A percentile compares a stretch with the other conserved stretches of the same genome.
These are phyloP conservation scores for Arthrinium puccinioides DNA, from an alignment of 2,329 filamentous ascomycete genomes.

Conservation along the genomic window DNA sequence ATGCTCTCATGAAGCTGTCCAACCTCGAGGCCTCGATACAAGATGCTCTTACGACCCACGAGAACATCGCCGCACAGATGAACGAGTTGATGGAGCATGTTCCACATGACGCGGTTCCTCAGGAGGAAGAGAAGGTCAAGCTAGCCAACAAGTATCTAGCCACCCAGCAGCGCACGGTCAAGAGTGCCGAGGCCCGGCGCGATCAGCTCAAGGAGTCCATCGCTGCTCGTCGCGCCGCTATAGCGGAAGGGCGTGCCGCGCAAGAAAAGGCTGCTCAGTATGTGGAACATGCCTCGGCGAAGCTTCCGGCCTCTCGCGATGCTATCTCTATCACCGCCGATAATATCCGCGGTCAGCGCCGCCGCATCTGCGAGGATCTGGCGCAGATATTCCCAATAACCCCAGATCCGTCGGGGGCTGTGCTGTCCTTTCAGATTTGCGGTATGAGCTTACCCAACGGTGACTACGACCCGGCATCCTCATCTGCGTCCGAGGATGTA, in stretches of 20 bases:
- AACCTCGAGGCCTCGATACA: conserved; percentile 88
- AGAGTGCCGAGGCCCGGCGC: conserved; percentile 52
- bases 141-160: conserved; percentile 48
- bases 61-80: conserved; percentile 71
- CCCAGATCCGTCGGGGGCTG: conserved; percentile 44
- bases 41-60: conserved; percentile 73
- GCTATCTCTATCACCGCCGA: conserved; percentile 52
- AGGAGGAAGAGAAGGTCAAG: conserved; percentile 40
- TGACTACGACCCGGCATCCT: conserved; percentile 49
- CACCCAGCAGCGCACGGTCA: conserved; percentile 59
- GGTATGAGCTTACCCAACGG: conserved; percentile 75
- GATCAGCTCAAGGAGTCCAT: conserved; percentile 64
- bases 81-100: conserved; percentile 45
- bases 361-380: conserved; percentile 82
- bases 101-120: conserved; percentile 33
- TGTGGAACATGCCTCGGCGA: conserved; percentile 52
- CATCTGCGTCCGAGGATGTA: conserved; percentile 54
- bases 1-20: conserved; percentile 77
- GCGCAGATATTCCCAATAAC: conserved; percentile 73
- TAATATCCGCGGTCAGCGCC: conserved; percentile 74
- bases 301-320: conserved; percentile 48
- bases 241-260: conserved; percentile 52
- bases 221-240: conserved; percentile 56
- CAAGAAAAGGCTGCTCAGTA: conserved; percentile 54
- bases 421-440: conserved; percentile 79